Conservation (phyloP, 2,329 filamentous ascomycete species). For the Thelonectria discophora region DNA sequence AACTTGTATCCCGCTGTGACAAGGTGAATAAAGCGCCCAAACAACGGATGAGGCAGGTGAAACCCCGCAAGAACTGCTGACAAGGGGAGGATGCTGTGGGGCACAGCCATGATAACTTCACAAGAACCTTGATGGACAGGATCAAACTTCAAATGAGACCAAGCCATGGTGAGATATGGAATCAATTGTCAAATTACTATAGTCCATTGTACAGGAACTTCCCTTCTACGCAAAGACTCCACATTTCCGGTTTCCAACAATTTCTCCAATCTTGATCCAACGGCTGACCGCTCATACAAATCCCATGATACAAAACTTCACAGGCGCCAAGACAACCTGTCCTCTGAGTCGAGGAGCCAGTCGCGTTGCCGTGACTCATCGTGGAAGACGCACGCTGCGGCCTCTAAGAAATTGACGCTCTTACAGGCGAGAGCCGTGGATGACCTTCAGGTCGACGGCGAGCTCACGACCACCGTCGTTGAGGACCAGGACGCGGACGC, state of each 20-base stretch:
- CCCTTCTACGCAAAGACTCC: conserved; percentile 54
- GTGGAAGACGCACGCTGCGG: conserved; percentile 37
- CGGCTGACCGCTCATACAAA: conserved; percentile 36
- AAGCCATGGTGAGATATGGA: conserved; percentile 42
- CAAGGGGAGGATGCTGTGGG: no score
- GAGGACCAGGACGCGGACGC: conserved; percentile 94
- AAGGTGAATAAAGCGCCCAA: no score
- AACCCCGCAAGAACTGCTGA: no score
- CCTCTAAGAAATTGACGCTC: conserved; percentile 35
- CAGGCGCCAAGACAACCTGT: conserved; percentile 33
- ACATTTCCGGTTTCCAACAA: conserved; percentile 47
- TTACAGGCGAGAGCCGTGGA: conserved; percentile 80
- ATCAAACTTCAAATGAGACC: not conserved
- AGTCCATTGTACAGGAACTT: conserved; percentile 54
- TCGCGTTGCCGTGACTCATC: conserved; percentile 31
- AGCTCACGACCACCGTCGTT: conserved; percentile 93
- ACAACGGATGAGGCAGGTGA: no score
- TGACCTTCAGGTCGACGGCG: conserved; percentile 98
- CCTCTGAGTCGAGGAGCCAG: conserved; percentile 29
- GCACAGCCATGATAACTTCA: conserved; percentile 13
- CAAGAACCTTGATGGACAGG: conserved; percentile 27
- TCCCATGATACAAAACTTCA: conserved; percentile 42
- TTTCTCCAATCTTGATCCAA: conserved; percentile 46
- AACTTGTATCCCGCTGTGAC: no score
- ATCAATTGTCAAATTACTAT: conserved; percentile 47